A percentile compares a stretch with the other conserved stretches of the same genome.
Evolutionary conservation across 2,329 filamentous ascomycete species (phyloP).

Genomic region (Eurotiales sp.): DNA sequence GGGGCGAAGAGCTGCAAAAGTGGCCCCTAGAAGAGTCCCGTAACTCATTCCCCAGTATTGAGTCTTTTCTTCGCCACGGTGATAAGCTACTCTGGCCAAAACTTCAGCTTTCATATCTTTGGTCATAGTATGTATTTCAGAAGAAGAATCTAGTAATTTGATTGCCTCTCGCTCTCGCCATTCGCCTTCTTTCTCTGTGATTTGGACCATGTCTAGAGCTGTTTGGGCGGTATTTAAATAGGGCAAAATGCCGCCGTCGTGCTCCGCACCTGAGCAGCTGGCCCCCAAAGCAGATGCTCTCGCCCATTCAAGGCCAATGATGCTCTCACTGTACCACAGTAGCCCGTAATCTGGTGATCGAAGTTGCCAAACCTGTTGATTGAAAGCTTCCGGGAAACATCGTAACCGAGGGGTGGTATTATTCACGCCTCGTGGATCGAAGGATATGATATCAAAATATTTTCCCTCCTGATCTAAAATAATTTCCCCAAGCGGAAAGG

Average conservation of each 20-base stretch:
- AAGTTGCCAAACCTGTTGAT: constrained; percentile 7
- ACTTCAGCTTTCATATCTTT: neutral
- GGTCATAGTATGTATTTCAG: neutral
- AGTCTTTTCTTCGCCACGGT: neutral
- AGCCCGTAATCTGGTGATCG: constrained; percentile 4
- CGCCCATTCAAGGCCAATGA: constrained; percentile 4
- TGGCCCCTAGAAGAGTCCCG: constrained; percentile 37
- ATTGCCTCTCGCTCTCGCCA: neutral
- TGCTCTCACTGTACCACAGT: constrained; percentile 6
- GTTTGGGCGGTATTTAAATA: constrained; percentile 4
- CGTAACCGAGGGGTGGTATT: constrained; percentile 4
- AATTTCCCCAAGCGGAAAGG: neutral
- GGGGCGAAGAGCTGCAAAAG: constrained; percentile 37
- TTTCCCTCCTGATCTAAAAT: neutral
- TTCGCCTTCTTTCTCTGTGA: constrained; percentile 1
- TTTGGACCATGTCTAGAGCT: neutral
- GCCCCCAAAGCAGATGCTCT: neutral
- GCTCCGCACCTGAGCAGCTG: neutral
- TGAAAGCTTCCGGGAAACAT: constrained; percentile 3
- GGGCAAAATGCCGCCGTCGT: neutral
- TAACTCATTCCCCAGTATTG: constrained; percentile 20
- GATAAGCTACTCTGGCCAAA: neutral
- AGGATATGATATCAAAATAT: constrained; percentile 5
- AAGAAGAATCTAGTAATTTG: neutral
- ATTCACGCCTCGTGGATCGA: constrained; percentile 2